Evolutionary conservation across 2,329 filamentous ascomycete species (phyloP).

Genomic region (Xylariales sp.): DNA sequence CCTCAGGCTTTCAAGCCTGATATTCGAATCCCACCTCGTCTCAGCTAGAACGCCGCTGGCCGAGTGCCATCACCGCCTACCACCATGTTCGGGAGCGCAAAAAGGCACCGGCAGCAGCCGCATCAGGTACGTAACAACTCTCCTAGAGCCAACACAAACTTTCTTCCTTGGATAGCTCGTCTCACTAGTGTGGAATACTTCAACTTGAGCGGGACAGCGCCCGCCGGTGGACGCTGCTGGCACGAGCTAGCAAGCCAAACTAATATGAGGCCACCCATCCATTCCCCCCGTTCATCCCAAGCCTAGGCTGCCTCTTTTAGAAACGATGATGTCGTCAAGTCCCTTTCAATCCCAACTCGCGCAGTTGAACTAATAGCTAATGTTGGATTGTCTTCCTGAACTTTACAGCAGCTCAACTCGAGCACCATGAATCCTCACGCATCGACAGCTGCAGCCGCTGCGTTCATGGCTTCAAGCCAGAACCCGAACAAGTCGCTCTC

Average conservation of each 20-base stretch:
- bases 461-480: slow-evolving; percentile 67
- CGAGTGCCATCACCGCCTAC: neutral
- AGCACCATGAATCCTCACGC: slow-evolving; percentile 67
- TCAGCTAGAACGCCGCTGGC: neutral
- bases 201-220: neutral
- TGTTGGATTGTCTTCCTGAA: slow-evolving; percentile 1
- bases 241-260: neutral
- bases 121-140: slow-evolving; percentile 2
- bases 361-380: neutral
- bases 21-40: neutral
- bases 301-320: slow-evolving; percentile 11
- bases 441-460: slow-evolving; percentile 75
- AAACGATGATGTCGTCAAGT: slow-evolving; percentile 7
- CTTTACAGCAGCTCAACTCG: slow-evolving; percentile 54
- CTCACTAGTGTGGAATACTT: slow-evolving; percentile 3
- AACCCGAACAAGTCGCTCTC: slow-evolving; percentile 64
- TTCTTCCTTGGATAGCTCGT: neutral
- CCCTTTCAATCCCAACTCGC: slow-evolving; percentile 2
- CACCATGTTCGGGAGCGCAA: slow-evolving; percentile 46
- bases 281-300: too few species aligned
- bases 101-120: slow-evolving; percentile 48
- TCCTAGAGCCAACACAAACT: neutral
- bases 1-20: neutral
- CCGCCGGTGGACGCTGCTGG: neutral
- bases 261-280: neutral